Conservation (phyloP, 345 rosid genomes). For the Boechera divaricarpa region DNA sequence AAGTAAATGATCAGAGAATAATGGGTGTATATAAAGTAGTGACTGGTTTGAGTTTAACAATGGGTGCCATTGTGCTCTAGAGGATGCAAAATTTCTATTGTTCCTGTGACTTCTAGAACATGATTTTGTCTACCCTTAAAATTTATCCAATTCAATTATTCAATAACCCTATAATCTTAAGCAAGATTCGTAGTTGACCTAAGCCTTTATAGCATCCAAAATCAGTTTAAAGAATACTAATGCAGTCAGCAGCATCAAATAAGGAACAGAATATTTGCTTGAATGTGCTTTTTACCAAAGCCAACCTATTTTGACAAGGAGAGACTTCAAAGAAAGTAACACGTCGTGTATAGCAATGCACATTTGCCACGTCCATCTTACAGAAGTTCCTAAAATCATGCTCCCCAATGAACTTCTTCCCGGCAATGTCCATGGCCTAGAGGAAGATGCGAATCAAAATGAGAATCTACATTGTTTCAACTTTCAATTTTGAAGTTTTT, state of each 20-base stretch:
- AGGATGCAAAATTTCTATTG: not conserved
- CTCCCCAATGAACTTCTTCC: constrained; percentile 81
- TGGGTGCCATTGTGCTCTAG: not conserved
- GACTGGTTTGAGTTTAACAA: not conserved
- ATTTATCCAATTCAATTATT: not conserved
- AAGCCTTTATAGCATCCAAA: constrained; percentile 13
- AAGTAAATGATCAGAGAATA: not conserved
- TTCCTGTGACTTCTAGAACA: constrained; percentile 17
- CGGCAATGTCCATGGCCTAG: constrained; percentile 85
- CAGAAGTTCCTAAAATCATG: constrained; percentile 95
- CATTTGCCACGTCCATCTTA: constrained; percentile 95
- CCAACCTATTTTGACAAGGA: constrained; percentile 73
- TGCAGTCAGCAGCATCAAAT: constrained; percentile 25
- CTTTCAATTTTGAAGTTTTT: constrained; percentile 2
- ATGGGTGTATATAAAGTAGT: not conserved
- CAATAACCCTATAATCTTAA: not conserved
- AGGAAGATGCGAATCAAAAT: constrained; percentile 31
- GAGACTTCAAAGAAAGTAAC: constrained; percentile 67
- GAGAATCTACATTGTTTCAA: constrained; percentile 23
- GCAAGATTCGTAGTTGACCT: not conserved
- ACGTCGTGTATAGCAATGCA: constrained; percentile 71
- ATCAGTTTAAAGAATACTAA: constrained; percentile 3
- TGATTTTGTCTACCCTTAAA: not conserved
- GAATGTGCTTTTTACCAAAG: constrained; percentile 32
- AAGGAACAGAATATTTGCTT: constrained; percentile 12